phyloP scores from a whole-genome alignment of 768 basidiomycete genomes.

The Steccherinum ochraceum region DNA sequence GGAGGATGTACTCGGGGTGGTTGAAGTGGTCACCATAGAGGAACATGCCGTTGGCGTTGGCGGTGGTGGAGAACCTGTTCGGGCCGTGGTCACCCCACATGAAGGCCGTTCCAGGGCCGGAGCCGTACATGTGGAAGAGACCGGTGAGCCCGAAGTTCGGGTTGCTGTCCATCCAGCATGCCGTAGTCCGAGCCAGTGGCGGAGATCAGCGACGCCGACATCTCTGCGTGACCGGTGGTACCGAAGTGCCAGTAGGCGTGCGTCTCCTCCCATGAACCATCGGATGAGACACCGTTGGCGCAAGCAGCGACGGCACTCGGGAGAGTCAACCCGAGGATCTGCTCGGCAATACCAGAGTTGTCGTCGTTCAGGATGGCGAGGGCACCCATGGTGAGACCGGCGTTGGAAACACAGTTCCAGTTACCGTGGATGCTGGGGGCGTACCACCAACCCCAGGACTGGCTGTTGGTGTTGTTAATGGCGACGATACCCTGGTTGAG shows the following conservation, averaged over 20 bases:
- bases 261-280: slow-evolving; percentile 93
- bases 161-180: slow-evolving; percentile 64
- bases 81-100: slow-evolving; percentile 82
- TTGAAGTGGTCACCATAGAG: slow-evolving; percentile 69
- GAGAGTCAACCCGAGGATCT: slow-evolving; percentile 63
- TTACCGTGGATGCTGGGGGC: slow-evolving; percentile 63
- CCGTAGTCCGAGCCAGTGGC: slow-evolving; percentile 84
- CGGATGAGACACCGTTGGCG: slow-evolving; percentile 48
- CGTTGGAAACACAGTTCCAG: slow-evolving; percentile 98
- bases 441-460: slow-evolving; percentile 71
- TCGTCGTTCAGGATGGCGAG: slow-evolving; percentile 88
- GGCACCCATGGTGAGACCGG: slow-evolving; percentile 81
- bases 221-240: slow-evolving; percentile 85
- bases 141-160: slow-evolving; percentile 68
- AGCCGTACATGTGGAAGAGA: slow-evolving; percentile 84
- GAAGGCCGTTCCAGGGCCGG: slow-evolving; percentile 82
- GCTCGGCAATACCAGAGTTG: slow-evolving; percentile 60
- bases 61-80: slow-evolving; percentile 93
- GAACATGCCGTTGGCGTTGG: slow-evolving; percentile 85
- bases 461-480: slow-evolving; percentile 16
- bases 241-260: slow-evolving; percentile 96
- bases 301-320: slow-evolving; percentile 77
- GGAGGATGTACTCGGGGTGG: slow-evolving; percentile 70
- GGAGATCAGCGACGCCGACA: slow-evolving; percentile 73
- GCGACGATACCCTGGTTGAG: slow-evolving; percentile 50